Evolutionary conservation across 352 stramenopile species (phyloP), one percentile per base, ranked within the genome.

Genomic region (Pythium guiyangense): DNA sequence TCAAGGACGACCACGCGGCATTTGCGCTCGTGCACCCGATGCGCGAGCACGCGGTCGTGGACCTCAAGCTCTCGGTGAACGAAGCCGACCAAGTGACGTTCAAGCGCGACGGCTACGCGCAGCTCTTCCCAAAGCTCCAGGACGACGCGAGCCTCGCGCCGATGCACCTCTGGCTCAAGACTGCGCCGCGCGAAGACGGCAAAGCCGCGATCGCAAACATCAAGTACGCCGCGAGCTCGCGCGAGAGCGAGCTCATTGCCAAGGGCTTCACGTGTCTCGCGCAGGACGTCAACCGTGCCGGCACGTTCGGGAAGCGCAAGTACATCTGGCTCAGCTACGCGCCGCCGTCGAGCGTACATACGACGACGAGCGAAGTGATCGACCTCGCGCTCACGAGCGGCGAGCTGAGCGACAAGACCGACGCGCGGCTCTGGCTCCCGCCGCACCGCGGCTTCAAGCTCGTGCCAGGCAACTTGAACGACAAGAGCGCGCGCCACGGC

Each of bases 261-360:
- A 87, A 84, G 52, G 80, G 83, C 9, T 93, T 75, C 57, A 88
- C 80, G 1, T 90, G 80, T 37, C 58, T 93, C n/a, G 70, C 85
- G 39, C 81, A 91, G 57, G 75, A 91, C 57, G 67, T 91, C 18
- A 85, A 85, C 50, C 64, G 75, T 27, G 72, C 66, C 15, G 79
- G 79, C 9, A 52, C 67, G 4, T 91, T 91, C 47, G 77, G 77
- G 6, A 87, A 87, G 52, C 79, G 82, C 58, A 88, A 86, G 63
- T 91, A 86, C 57, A 85, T 91, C 39, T 91, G 81, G 81, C 64
- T 81, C 3, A 88, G 71, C 45, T 71, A 84, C 39, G 71, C 82
- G 14, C 67, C 82, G 14, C 67, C 74, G 12, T 54, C 81, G 6
- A 74, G 60, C 42, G 66, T 61, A 1, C 77, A 80, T 55, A 75